Percentiles rank a stretch among this genome's conserved stretches.
Conservation (phyloP, 1,139 yeast species). For the Yarrowia galli region DNA sequence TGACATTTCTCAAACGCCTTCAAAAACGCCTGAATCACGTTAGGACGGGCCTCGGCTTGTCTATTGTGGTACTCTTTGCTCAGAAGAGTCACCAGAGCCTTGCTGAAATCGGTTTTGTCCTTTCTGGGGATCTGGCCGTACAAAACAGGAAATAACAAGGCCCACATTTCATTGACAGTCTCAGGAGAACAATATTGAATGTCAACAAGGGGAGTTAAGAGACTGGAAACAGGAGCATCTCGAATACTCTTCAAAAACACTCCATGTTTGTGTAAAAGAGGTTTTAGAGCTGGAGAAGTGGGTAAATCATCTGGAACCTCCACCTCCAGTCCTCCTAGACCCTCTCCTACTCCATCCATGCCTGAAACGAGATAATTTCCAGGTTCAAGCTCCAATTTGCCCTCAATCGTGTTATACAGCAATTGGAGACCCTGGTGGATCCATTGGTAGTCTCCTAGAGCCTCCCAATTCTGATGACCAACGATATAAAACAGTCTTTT, state of each 20-base stretch:
- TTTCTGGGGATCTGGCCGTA: slow-evolving; percentile 75
- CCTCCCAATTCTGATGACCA: slow-evolving; percentile 97
- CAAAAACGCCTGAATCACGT: slow-evolving; percentile 82
- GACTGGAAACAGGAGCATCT: slow-evolving; percentile 7
- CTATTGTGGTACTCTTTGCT: slow-evolving; percentile 92
- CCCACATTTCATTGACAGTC: slow-evolving; percentile 86
- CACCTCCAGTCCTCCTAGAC: slow-evolving; percentile 43
- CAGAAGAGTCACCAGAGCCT: slow-evolving; percentile 76
- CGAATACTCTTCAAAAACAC: slow-evolving; percentile 63
- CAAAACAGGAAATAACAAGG: slow-evolving; percentile 79
- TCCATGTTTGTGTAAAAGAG: not conserved
- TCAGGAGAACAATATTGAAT: slow-evolving; percentile 83
- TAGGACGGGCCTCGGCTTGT: slow-evolving; percentile 86
- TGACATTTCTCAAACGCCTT: slow-evolving; percentile 79
- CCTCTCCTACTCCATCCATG: slow-evolving; percentile 58
- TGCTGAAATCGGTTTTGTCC: slow-evolving; percentile 82
- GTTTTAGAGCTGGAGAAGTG: slow-evolving; percentile 43
- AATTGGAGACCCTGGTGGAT: slow-evolving; percentile 90
- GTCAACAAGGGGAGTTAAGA: slow-evolving; percentile 73
- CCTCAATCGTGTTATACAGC: slow-evolving; percentile 77
- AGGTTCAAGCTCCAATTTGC: slow-evolving; percentile 57
- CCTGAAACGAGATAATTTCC: slow-evolving; percentile 65
- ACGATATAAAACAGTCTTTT: slow-evolving; percentile 85
- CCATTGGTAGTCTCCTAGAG: slow-evolving; percentile 92
- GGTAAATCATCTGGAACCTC: slow-evolving; percentile 45